Evolutionary conservation across 2,329 filamentous ascomycete species (phyloP).

Genomic region (Diplodia corticola): DNA sequence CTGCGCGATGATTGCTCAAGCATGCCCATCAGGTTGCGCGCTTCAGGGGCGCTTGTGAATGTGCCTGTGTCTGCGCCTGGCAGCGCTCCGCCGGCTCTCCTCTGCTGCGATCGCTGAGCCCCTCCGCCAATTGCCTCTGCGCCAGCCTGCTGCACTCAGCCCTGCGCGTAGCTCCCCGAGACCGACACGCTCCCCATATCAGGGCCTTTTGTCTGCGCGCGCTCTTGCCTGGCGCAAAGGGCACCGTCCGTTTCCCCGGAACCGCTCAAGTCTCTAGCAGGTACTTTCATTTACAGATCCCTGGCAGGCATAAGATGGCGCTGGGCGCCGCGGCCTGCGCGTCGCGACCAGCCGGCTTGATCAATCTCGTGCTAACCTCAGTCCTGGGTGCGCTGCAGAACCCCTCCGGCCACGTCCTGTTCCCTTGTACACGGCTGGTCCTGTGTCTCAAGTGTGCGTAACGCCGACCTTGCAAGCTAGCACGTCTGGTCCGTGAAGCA

Average conservation of each 20-base stretch:
- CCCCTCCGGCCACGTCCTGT: conserved; percentile 9
- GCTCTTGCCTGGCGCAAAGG: conserved; percentile 6
- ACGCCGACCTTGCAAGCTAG: conserved; percentile 8
- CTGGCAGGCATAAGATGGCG: conserved; percentile 8
- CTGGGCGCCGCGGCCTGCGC: conserved; percentile 4
- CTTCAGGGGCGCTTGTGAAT: conserved; percentile 12
- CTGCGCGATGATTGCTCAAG: conserved; percentile 4
- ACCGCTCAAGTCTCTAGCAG: not conserved
- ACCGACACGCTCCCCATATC: not conserved
- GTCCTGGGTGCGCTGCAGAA: conserved; percentile 5
- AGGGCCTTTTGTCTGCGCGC: not conserved
- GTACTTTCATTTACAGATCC: conserved; percentile 19
- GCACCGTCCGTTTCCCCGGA: conserved; percentile 3
- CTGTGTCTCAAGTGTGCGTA: conserved; percentile 21
- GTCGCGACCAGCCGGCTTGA: not conserved
- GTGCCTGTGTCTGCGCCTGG: not conserved
- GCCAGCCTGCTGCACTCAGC: not conserved
- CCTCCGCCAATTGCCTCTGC: conserved; percentile 10
- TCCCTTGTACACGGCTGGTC: conserved; percentile 19
- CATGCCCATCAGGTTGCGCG: conserved; percentile 7
- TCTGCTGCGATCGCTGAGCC: conserved; percentile 8
- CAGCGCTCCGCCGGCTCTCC: conserved; percentile 3
- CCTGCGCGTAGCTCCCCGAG: conserved; percentile 10
- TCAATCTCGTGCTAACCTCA: conserved; percentile 9
- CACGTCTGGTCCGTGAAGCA: conserved; percentile 13